Conservation (phyloP, 495 filamentous ascomycete genomes). For the Neurospora sp. region DNA sequence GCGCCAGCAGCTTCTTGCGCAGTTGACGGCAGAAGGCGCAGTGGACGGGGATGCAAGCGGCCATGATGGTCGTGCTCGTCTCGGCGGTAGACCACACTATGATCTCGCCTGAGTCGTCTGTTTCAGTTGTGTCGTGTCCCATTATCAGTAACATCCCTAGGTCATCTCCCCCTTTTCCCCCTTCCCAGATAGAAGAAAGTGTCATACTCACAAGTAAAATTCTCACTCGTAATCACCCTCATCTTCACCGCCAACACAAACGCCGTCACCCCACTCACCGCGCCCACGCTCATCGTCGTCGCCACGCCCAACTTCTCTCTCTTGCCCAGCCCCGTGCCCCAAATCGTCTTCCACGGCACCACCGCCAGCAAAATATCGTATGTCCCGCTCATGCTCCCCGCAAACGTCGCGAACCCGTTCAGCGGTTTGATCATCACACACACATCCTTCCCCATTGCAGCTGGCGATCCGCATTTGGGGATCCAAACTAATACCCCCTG, state of each 20-base stretch:
- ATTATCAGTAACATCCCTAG: too few relatives aligned
- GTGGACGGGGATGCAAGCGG: slow-evolving; percentile 24
- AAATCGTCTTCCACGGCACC: slow-evolving; percentile 19
- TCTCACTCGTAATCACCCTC: slow-evolving; percentile 2
- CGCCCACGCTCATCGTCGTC: slow-evolving; percentile 23
- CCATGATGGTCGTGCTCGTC: slow-evolving; percentile 22
- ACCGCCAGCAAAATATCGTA: slow-evolving; percentile 19
- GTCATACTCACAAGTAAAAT: slow-evolving; percentile 15
- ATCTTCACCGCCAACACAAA: slow-evolving; percentile 17
- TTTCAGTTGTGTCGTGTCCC: not conserved
- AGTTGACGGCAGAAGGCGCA: slow-evolving; percentile 20
- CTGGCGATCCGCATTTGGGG: slow-evolving; percentile 4
- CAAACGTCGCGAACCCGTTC: slow-evolving; percentile 5
- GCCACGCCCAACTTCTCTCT: slow-evolving; percentile 23
- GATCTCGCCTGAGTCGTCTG: slow-evolving; percentile 17
- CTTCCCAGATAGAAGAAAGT: too few relatives aligned
- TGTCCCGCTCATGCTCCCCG: slow-evolving; percentile 15
- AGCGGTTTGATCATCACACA: not conserved
- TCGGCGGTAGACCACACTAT: slow-evolving; percentile 20
- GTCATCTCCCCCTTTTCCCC: too few relatives aligned
- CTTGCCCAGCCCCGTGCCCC: slow-evolving; percentile 14
- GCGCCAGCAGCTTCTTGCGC: not conserved
- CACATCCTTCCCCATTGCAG: not conserved
- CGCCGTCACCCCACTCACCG: slow-evolving; percentile 16
- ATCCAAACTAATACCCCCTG: slow-evolving; percentile 16